These are phyloP conservation scores for Cryptosporidium muris DNA, from an alignment of 169 alveolate genomes.

Conservation along the genomic window DNA sequence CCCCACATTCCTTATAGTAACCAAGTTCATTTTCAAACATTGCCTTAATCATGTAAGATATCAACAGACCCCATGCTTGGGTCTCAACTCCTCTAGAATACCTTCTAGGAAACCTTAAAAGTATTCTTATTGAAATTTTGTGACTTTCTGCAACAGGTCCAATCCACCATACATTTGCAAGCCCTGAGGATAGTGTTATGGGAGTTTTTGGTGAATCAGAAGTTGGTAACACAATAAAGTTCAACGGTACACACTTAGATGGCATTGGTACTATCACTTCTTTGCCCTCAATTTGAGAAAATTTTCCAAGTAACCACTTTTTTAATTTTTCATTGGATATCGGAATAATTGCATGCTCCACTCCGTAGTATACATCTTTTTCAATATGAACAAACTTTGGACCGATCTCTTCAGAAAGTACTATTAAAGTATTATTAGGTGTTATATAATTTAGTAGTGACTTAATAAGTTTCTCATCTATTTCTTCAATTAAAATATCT, in stretches of 20 bases:
- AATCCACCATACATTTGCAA: slow-evolving; percentile 57
- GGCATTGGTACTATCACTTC: slow-evolving; percentile 36
- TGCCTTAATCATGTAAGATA: slow-evolving; percentile 7
- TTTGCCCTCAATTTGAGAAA: background rate
- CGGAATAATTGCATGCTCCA: slow-evolving; percentile 18
- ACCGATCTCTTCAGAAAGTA: background rate
- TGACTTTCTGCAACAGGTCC: slow-evolving; percentile 21
- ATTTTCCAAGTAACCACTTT: slow-evolving; percentile 8
- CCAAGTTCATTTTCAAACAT: slow-evolving; percentile 24
- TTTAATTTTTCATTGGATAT: slow-evolving; percentile 5
- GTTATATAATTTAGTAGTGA: slow-evolving; percentile 3
- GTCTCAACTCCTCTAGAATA: slow-evolving; percentile 56
- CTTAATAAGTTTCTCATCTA: slow-evolving; percentile 26
- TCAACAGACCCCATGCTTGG: slow-evolving; percentile 57
- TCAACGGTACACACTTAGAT: slow-evolving; percentile 41
- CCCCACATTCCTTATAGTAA: slow-evolving; percentile 41
- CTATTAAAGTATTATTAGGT: slow-evolving; percentile 42
- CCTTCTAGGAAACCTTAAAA: slow-evolving; percentile 59
- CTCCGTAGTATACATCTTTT: slow-evolving; percentile 11
- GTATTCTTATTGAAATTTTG: slow-evolving; percentile 27
- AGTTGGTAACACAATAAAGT: slow-evolving; percentile 13
- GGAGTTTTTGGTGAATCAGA: background rate
- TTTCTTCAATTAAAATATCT: slow-evolving; percentile 42
- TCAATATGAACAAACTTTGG: too few relatives aligned
- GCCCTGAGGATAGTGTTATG: background rate